Evolutionary conservation across 129 eudicot genomes (phyloP), one percentile per base, ranked within the genome.

Genomic region (Escallonia rubra): DNA sequence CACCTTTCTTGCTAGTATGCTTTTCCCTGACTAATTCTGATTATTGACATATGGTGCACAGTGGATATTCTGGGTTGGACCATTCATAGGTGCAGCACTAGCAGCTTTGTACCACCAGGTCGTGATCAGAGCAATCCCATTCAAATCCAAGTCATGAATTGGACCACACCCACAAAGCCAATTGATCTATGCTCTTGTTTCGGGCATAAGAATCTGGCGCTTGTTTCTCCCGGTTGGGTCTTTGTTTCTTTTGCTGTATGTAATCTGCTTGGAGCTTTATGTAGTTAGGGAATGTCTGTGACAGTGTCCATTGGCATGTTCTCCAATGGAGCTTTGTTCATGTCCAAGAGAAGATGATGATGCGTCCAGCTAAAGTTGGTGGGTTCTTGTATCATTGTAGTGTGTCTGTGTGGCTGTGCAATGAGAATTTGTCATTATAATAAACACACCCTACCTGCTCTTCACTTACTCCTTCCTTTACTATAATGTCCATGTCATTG

Each of bases 21-120:
- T 23, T 23, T 23, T 23, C 34, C 34, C 34, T 23, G 34, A 1
- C 34, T 23, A 23, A 23, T 23, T 23, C 34, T 23, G 34, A 23
- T 23, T 23, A 23, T 23, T 1, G 34, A 1, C 34, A 23, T 23
- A 4, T 44, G 41, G 41, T 65, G 23, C 59, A 73, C 87, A 87
- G 95, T 87, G 95, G 95, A 76, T 87, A 56, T 87, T 81, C 78
- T 83, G 95, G 90, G 95, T 75, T 4, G 95, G 95, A 67, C 95
- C 95, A 43, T 66, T 87, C 66, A 55, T 64, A 6, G 95, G 95
- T 10, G 95, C 95, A 71, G 75, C 85, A 58, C 66, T 84, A 2
- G 95, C 90, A 43, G 95, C 95, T 9, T 41, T 72, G 2, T 87
- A 87, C 69, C 95, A 87, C 70, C 75, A 62, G 66, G 82, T 87